Evolutionary conservation across 1,284 basidiomycete genomes (phyloP).

Genomic region (Psilocybe mexicana): DNA sequence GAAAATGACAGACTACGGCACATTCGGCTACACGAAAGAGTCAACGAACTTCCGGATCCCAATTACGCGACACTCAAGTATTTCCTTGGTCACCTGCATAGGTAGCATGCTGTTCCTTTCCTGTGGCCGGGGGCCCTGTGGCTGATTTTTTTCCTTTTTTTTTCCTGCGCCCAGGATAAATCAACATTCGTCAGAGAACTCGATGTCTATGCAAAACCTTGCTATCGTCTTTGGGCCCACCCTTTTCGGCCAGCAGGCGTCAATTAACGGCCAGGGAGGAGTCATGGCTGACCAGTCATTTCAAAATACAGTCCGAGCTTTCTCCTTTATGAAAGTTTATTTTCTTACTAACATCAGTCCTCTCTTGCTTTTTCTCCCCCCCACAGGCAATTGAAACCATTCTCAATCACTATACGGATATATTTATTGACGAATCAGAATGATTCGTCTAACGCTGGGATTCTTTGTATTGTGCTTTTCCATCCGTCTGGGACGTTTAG

Average conservation of each 20-base stretch:
- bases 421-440: constrained; percentile 57
- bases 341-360: constrained; percentile 7
- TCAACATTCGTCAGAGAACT: constrained; percentile 76
- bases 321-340: constrained; percentile 14
- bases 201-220: constrained; percentile 93
- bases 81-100: constrained; percentile 92
- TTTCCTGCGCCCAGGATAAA: constrained; percentile 56
- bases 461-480: constrained; percentile 3
- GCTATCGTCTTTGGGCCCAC: constrained; percentile 98
- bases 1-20: constrained; percentile 93
- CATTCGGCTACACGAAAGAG: constrained; percentile 93
- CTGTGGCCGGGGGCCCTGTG: neutral
- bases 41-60: constrained; percentile 96
- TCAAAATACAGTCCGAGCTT: constrained; percentile 48
- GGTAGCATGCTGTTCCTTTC: constrained; percentile 46
- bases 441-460: constrained; percentile 13
- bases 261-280: constrained; percentile 39
- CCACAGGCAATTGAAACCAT: constrained; percentile 84
- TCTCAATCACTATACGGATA: constrained; percentile 82
- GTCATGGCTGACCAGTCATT: constrained; percentile 53
- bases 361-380: constrained; percentile 9
- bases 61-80: constrained; percentile 98
- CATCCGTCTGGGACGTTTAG: constrained; percentile 9
- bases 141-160: constrained; percentile 2
- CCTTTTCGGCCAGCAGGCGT: constrained; percentile 67